Evolutionary conservation across 495 filamentous ascomycete genomes (phyloP).

Genomic region (Aspergillus nanangensis): DNA sequence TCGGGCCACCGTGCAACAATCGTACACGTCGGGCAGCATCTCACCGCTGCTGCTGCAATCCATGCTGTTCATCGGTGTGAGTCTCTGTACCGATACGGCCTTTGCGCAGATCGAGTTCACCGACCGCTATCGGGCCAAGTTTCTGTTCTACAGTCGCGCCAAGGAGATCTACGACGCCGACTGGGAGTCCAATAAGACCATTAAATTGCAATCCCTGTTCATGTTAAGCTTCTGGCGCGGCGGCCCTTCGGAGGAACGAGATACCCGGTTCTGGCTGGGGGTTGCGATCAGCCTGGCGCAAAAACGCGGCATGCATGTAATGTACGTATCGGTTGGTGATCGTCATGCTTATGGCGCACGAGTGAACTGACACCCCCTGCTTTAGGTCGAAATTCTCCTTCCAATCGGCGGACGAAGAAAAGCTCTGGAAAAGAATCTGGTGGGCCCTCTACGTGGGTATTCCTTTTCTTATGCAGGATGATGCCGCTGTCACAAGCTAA

Average conservation of each 20-base stretch:
- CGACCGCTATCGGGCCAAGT: slow-evolving; percentile 35
- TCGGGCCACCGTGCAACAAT: slow-evolving; percentile 18
- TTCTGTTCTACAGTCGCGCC: slow-evolving; percentile 34
- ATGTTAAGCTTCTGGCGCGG: slow-evolving; percentile 42
- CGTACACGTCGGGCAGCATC: slow-evolving; percentile 23
- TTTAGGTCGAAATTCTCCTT: slow-evolving; percentile 34
- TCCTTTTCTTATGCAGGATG: too few relatives aligned
- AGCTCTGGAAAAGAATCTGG: slow-evolving; percentile 43
- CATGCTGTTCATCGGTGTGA: slow-evolving; percentile 41
- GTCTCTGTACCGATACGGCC: slow-evolving; percentile 30
- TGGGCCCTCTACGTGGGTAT: slow-evolving; percentile 45
- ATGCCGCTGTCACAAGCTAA: neutral
- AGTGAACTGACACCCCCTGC: slow-evolving; percentile 5
- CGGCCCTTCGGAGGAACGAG: slow-evolving; percentile 34
- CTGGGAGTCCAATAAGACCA: slow-evolving; percentile 34
- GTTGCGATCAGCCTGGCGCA: slow-evolving; percentile 37
- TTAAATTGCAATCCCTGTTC: slow-evolving; percentile 36
- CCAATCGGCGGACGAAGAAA: slow-evolving; percentile 23
- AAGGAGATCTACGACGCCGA: slow-evolving; percentile 42
- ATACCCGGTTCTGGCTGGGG: slow-evolving; percentile 40
- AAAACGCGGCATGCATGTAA: slow-evolving; percentile 43
- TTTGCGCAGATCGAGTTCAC: slow-evolving; percentile 26
- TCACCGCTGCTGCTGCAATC: slow-evolving; percentile 38
- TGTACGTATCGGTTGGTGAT: slow-evolving; percentile 20
- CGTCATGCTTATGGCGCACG: too few relatives aligned